phyloP scores from a whole-genome alignment of 495 filamentous ascomycete species.

The Aspergillus panamensis region DNA sequence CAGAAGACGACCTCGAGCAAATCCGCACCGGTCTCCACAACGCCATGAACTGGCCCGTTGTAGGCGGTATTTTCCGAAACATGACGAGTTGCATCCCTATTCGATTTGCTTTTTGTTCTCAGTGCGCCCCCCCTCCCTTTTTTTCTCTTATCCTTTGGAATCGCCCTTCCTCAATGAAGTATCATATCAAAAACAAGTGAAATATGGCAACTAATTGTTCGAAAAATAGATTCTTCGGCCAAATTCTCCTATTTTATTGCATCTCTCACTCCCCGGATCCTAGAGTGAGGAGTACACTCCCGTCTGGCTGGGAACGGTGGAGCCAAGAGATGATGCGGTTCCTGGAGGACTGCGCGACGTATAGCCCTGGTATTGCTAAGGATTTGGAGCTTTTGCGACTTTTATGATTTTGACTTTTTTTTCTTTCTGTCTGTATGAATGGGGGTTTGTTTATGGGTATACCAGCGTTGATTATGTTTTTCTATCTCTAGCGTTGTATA shows the following conservation, averaged over 20 bases:
- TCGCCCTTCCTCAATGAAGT: not conserved
- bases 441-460: not conserved
- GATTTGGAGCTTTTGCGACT: conserved; percentile 42
- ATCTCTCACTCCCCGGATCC: conserved; percentile 41
- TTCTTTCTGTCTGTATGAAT: not conserved
- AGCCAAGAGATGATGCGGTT: conserved; percentile 45
- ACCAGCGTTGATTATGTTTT: not conserved
- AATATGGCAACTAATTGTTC: no score
- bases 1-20: conserved; percentile 46
- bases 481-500: no score
- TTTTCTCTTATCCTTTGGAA: not conserved
- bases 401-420: conserved; percentile 18
- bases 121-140: conserved; percentile 27
- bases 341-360: conserved; percentile 39
- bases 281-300: conserved; percentile 36
- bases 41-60: conserved; percentile 47
- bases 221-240: conserved; percentile 47
- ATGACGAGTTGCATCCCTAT: conserved; percentile 50
- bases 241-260: conserved; percentile 46
- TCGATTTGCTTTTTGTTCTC: conserved; percentile 47
- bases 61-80: conserved; percentile 40
- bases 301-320: conserved; percentile 46
- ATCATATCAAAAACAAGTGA: no score
- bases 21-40: conserved; percentile 41
- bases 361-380: conserved; percentile 43